Percentiles rank a stretch among this genome's conserved stretches.
Conservation (phyloP, 2,329 filamentous ascomycete genomes). For the Neofusicoccum umdonicola region DNA sequence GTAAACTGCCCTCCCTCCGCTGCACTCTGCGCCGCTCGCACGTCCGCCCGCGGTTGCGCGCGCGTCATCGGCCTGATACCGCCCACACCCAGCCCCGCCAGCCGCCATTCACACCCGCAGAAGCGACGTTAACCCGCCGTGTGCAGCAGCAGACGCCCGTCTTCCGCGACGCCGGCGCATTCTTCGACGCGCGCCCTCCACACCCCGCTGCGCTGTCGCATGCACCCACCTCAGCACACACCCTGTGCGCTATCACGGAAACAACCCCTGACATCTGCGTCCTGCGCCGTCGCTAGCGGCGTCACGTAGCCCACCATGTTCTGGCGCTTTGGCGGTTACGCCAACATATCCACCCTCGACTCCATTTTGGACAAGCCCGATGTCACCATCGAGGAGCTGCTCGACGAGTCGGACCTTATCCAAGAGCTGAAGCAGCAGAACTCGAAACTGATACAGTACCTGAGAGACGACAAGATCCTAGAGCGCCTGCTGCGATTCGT, state of each 20-base stretch:
- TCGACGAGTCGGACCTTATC: slow-evolving; percentile 94
- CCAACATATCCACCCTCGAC: slow-evolving; percentile 94
- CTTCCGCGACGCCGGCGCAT: background rate
- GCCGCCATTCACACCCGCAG: background rate
- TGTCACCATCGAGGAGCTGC: slow-evolving; percentile 90
- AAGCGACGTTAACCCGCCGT: background rate
- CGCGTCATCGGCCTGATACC: background rate
- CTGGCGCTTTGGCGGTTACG: slow-evolving; percentile 99
- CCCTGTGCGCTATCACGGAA: background rate
- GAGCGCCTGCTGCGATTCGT: slow-evolving; percentile 88
- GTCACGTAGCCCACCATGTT: slow-evolving; percentile 71
- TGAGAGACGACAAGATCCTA: slow-evolving; percentile 82
- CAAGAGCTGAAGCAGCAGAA: slow-evolving; percentile 99
- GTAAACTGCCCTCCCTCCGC: background rate
- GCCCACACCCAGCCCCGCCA: slow-evolving; percentile 3
- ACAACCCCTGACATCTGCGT: slow-evolving; percentile 7
- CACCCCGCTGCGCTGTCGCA: slow-evolving; percentile 7
- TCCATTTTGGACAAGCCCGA: slow-evolving; percentile 93
- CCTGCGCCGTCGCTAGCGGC: background rate
- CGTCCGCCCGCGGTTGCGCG: background rate
- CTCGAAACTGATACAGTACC: slow-evolving; percentile 92
- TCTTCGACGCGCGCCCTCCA: background rate
- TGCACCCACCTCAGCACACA: background rate
- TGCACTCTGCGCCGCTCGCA: background rate
- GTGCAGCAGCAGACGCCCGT: background rate